Evolutionary conservation across 225 moss, liverwort and hornwort species (phyloP).

Genomic region (Sphagnum contortum): DNA sequence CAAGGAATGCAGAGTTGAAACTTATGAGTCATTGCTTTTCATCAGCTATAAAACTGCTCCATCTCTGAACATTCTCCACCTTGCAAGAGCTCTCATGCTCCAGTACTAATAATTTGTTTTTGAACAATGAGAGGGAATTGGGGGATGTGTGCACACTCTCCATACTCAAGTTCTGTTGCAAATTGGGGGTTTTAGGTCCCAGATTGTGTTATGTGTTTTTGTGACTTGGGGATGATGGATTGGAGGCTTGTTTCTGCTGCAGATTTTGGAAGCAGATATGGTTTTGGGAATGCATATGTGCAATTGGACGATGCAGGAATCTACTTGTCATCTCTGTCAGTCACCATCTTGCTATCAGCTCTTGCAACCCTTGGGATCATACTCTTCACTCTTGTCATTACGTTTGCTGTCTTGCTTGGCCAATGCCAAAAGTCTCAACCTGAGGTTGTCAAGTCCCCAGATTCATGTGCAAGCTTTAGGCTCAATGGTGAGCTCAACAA

Average conservation of each 20-base stretch:
- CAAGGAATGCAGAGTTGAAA: too few species aligned
- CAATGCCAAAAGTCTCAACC: slow-evolving; percentile 31
- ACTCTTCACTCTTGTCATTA: slow-evolving; percentile 61
- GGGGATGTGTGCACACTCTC: not conserved
- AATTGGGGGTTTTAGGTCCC: not conserved
- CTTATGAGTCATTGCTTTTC: too few species aligned
- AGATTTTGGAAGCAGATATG: slow-evolving; percentile 45
- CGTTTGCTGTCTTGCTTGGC: slow-evolving; percentile 45
- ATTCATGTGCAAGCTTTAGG: slow-evolving; percentile 51
- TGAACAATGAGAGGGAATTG: too few species aligned
- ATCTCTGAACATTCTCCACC: too few species aligned
- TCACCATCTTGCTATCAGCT: slow-evolving; percentile 34
- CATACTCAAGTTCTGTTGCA: not conserved
- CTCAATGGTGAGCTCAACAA: slow-evolving; percentile 76
- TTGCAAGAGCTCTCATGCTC: too few species aligned
- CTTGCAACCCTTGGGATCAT: slow-evolving; percentile 46
- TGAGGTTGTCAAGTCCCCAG: slow-evolving; percentile 3
- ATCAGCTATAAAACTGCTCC: too few species aligned
- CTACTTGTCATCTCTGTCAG: slow-evolving; percentile 61
- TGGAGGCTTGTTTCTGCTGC: slow-evolving; percentile 4
- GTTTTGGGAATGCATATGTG: slow-evolving; percentile 47
- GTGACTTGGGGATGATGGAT: not conserved
- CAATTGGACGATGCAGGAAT: slow-evolving; percentile 72
- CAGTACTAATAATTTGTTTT: too few species aligned
- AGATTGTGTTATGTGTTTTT: not conserved